A percentile compares a stretch with the other conserved stretches of the same genome.
Conservation (phyloP, 176 grass and related monocot species). For the Phyllostachys edulis region DNA sequence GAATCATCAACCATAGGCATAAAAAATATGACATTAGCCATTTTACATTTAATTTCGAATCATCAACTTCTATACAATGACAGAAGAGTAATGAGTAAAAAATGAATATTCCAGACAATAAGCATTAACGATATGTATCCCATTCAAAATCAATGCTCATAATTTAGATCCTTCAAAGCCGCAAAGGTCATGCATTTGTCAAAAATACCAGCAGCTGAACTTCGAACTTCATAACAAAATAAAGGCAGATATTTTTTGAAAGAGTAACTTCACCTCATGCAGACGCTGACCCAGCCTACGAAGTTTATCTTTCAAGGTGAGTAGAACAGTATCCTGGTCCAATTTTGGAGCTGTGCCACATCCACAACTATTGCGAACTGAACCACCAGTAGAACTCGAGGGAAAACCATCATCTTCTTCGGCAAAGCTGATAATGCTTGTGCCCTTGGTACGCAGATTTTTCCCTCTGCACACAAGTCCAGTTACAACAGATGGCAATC, state of each 20-base stretch:
- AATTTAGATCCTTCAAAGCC: background rate
- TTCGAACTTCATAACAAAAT: conserved; percentile 6
- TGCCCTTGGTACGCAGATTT: conserved; percentile 61
- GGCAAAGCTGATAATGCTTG: conserved; percentile 23
- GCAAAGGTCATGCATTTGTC: background rate
- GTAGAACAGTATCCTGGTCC: conserved; percentile 46
- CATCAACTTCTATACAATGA: conserved; percentile 5
- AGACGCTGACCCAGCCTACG: conserved; percentile 61
- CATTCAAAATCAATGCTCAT: conserved; percentile 15
- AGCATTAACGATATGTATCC: background rate
- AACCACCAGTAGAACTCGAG: conserved; percentile 42
- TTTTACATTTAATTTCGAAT: background rate
- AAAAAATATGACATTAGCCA: background rate
- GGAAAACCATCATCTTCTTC: conserved; percentile 39
- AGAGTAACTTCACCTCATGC: conserved; percentile 53
- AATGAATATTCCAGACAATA: background rate
- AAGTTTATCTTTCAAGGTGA: conserved; percentile 62
- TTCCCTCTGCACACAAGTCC: conserved; percentile 60
- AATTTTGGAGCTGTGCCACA: conserved; percentile 46
- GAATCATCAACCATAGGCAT: background rate
- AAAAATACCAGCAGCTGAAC: background rate
- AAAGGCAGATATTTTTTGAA: background rate
- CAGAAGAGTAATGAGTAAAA: background rate
- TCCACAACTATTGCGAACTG: conserved; percentile 36
- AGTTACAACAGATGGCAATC: conserved; percentile 28